These are phyloP conservation scores for Coleophoma cylindrospora DNA, from an alignment of 2,329 filamentous ascomycete species.

Conservation along the genomic window DNA sequence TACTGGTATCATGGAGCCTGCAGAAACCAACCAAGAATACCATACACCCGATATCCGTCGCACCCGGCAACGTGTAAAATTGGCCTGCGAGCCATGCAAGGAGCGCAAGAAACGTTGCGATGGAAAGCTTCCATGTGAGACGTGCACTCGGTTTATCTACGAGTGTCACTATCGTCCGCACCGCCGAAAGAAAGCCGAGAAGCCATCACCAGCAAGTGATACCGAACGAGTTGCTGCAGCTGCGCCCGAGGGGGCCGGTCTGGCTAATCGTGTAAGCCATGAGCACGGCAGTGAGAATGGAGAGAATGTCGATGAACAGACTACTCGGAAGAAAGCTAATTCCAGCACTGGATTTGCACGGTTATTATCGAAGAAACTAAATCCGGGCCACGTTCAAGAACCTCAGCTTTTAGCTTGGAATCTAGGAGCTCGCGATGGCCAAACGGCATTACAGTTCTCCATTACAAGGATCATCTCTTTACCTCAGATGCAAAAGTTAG, in stretches of 20 bases:
- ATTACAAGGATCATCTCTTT: neutral
- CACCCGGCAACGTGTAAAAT: neutral
- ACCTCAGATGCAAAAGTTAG: constrained; percentile 2
- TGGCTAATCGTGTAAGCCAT: neutral
- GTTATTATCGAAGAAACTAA: neutral
- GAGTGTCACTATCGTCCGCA: neutral
- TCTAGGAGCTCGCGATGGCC: neutral
- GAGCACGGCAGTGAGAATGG: neutral
- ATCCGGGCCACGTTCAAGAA: neutral
- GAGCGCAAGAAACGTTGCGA: neutral
- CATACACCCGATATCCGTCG: no score
- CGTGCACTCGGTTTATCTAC: neutral
- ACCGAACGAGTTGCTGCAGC: neutral
- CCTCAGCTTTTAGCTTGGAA: neutral
- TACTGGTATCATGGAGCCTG: no score
- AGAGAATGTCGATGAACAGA: neutral
- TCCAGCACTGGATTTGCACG: neutral
- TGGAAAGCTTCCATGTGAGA: neutral
- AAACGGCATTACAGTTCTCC: neutral
- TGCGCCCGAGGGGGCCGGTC: neutral
- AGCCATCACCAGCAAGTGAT: neutral
- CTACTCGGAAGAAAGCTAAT: neutral
- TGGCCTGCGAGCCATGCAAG: neutral
- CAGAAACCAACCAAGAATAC: no score
- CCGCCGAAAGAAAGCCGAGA: neutral